A percentile compares a stretch with the other conserved stretches of the same genome.
Evolutionary conservation across 306 rosid genomes (phyloP).

Genomic region (Sphenostylis stenocarpa): DNA sequence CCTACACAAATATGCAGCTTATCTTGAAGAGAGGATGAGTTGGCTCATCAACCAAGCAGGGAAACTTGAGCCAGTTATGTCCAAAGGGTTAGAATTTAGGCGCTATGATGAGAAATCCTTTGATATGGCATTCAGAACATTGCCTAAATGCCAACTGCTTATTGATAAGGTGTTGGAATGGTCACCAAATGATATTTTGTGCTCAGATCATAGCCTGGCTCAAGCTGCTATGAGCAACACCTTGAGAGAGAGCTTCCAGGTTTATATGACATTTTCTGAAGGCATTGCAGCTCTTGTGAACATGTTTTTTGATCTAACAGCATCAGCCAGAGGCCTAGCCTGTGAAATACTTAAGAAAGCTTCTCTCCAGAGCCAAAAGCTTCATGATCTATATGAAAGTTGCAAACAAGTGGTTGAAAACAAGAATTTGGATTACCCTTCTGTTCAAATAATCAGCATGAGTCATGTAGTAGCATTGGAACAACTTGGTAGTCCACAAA

Average conservation of each 20-base stretch:
- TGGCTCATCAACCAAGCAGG: conserved; percentile 71
- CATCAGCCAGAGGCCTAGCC: conserved; percentile 51
- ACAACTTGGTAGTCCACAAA: conserved; percentile 33
- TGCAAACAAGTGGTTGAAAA: conserved; percentile 51
- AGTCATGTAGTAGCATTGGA: conserved; percentile 48
- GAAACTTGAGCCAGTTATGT: conserved; percentile 54
- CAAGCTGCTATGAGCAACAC: conserved; percentile 58
- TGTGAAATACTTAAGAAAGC: conserved; percentile 58
- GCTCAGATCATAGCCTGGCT: conserved; percentile 39
- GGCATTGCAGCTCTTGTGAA: conserved; percentile 55
- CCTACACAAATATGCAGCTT: conserved; percentile 46
- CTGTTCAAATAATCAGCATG: conserved; percentile 54
- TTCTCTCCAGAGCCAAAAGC: conserved; percentile 49
- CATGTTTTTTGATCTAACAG: conserved; percentile 52
- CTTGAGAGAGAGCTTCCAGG: conserved; percentile 64
- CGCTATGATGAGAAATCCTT: conserved; percentile 55
- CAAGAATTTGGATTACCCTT: conserved; percentile 56
- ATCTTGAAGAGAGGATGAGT: conserved; percentile 60
- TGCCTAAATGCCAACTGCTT: conserved; percentile 56
- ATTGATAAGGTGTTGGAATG: conserved; percentile 54
- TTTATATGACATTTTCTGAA: conserved; percentile 50
- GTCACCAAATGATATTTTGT: conserved; percentile 40
- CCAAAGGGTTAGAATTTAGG: conserved; percentile 48
- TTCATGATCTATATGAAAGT: conserved; percentile 52
- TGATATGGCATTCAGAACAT: conserved; percentile 52